These are phyloP conservation scores for Fusarium armeniacum DNA, from an alignment of 2,329 filamentous ascomycete species.

Conservation along the genomic window DNA sequence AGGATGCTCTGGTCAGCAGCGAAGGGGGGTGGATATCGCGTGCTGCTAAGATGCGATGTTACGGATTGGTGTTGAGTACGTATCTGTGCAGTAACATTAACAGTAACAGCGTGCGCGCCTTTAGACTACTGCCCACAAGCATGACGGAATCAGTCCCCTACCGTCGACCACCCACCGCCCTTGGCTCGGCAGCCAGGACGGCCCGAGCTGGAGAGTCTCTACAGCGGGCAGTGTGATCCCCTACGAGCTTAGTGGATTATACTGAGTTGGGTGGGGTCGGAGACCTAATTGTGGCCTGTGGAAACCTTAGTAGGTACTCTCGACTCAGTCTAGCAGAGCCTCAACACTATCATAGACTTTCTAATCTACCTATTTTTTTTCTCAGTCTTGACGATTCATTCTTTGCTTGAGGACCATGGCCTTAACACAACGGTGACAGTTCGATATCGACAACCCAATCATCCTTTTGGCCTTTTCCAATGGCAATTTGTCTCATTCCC, in stretches of 20 bases:
- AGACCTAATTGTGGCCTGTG: constrained; percentile 6
- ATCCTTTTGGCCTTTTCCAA: constrained; percentile 8
- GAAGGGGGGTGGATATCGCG: constrained; percentile 23
- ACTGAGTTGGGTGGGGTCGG: constrained; percentile 23
- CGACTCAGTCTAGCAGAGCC: constrained; percentile 38
- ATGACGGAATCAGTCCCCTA: constrained; percentile 48
- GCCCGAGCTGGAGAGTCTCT: constrained; percentile 42
- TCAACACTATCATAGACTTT: constrained; percentile 47
- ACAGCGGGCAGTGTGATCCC: constrained; percentile 29
- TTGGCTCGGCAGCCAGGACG: constrained; percentile 48
- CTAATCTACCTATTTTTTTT: constrained; percentile 1
- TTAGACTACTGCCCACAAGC: constrained; percentile 12
- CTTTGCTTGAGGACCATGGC: constrained; percentile 16
- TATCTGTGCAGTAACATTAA: constrained; percentile 3
- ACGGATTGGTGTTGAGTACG: constrained; percentile 28
- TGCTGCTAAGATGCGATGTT: constrained; percentile 25
- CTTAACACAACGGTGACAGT: not conserved
- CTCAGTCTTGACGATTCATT: not conserved
- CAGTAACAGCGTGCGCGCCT: constrained; percentile 26
- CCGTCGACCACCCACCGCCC: constrained; percentile 32
- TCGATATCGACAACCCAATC: not conserved
- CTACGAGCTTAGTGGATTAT: constrained; percentile 25
- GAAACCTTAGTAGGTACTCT: constrained; percentile 28
- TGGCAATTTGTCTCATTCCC: constrained; percentile 40
- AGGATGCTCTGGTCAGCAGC: constrained; percentile 13